Evolutionary conservation across 2,329 filamentous ascomycete species (phyloP).

Genomic region (Aspergillus puulaauensis): DNA sequence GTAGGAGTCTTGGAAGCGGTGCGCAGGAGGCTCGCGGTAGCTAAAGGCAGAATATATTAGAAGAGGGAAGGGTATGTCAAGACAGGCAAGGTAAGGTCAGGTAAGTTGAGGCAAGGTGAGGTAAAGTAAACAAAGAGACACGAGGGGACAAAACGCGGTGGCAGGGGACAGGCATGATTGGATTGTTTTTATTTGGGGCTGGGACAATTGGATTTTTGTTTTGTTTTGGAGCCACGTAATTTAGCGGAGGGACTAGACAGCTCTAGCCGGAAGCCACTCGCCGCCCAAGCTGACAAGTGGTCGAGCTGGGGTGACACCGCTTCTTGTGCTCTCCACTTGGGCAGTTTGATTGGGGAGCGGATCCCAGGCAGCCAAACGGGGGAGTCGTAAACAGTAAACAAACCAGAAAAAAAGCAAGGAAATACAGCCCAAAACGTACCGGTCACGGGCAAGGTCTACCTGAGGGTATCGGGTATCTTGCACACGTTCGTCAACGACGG

Average conservation of each 20-base stretch:
- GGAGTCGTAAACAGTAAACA: not conserved
- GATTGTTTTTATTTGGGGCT: constrained; percentile 19
- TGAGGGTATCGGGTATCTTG: constrained; percentile 44
- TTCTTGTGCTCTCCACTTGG: constrained; percentile 24
- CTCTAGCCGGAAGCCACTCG: constrained; percentile 15
- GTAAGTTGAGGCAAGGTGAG: constrained; percentile 3
- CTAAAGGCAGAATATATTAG: constrained; percentile 38
- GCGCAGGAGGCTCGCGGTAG: constrained; percentile 57
- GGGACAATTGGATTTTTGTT: constrained; percentile 17
- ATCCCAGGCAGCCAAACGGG: not conserved
- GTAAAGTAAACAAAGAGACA: constrained; percentile 9
- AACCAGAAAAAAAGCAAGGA: constrained; percentile 15
- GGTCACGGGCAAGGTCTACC: constrained; percentile 52
- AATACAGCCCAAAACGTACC: constrained; percentile 37
- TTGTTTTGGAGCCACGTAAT: constrained; percentile 28
- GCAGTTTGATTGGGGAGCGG: constrained; percentile 7
- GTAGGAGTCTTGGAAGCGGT: constrained; percentile 44
- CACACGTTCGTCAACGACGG: constrained; percentile 33
- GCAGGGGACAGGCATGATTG: constrained; percentile 9
- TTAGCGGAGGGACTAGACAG: constrained; percentile 20
- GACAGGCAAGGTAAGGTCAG: constrained; percentile 23
- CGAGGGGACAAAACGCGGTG: constrained; percentile 8
- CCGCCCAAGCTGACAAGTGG: constrained; percentile 1
- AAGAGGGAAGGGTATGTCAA: constrained; percentile 12
- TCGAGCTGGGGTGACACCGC: constrained; percentile 20